These are phyloP conservation scores for Raphanus raphanistrum DNA, from an alignment of 345 rosid species.

Conservation along the genomic window DNA sequence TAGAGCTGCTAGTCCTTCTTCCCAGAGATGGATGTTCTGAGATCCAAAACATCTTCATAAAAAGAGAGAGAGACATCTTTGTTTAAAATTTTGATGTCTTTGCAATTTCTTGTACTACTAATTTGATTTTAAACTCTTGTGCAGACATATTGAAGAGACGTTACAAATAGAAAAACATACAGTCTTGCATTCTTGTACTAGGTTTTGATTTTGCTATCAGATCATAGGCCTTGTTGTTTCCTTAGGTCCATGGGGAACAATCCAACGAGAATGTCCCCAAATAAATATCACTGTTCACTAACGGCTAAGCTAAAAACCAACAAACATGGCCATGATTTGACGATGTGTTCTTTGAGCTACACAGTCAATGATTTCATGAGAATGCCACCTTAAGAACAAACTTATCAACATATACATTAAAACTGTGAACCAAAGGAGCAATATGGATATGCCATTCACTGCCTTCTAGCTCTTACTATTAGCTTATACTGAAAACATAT, in stretches of 20 bases:
- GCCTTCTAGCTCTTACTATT: background rate
- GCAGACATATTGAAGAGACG: conserved; percentile 44
- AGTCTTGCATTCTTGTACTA: conserved; percentile 2
- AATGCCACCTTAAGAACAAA: background rate
- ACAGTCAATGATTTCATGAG: background rate
- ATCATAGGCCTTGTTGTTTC: background rate
- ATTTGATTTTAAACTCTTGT: conserved; percentile 44
- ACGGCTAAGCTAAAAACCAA: background rate
- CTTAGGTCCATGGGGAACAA: background rate
- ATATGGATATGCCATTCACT: background rate
- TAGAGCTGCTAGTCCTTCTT: conserved; percentile 56
- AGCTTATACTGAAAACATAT: background rate
- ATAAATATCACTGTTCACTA: background rate
- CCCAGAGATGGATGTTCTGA: conserved; percentile 85
- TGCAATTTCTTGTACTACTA: conserved; percentile 37
- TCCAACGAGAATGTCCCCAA: background rate
- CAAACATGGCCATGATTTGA: background rate
- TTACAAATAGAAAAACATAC: conserved; percentile 9
- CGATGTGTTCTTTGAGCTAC: background rate
- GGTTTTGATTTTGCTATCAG: background rate
- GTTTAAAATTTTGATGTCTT: conserved; percentile 30
- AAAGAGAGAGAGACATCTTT: conserved; percentile 22
- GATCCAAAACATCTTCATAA: conserved; percentile 26
- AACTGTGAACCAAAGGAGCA: background rate
- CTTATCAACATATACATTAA: background rate